These are phyloP conservation scores for Tricholoma terreum DNA, from an alignment of 768 basidiomycete species.

Conservation along the genomic window DNA sequence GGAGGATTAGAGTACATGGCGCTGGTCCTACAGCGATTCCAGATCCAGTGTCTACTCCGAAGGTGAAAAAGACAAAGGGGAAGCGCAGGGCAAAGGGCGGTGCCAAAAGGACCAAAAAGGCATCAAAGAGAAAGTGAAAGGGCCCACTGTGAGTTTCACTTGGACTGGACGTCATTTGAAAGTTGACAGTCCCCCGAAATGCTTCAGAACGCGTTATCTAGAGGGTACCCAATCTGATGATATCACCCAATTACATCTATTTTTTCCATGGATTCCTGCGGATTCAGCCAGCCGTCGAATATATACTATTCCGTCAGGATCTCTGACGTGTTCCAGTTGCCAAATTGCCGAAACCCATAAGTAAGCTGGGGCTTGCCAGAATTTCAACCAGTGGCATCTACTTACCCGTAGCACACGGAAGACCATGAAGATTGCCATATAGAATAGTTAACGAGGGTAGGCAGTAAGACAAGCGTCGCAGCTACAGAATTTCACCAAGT, in stretches of 20 bases:
- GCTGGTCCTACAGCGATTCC: slow-evolving; percentile 45
- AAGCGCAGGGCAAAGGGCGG: slow-evolving; percentile 20
- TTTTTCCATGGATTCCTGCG: too few relatives aligned
- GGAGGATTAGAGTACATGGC: slow-evolving; percentile 65
- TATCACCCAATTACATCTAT: not conserved
- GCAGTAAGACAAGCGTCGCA: not conserved
- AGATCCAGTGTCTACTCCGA: slow-evolving; percentile 17
- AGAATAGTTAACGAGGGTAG: too few relatives aligned
- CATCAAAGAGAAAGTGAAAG: slow-evolving; percentile 10
- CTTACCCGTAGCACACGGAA: too few relatives aligned
- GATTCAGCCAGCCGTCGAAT: too few relatives aligned
- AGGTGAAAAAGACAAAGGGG: slow-evolving; percentile 11
- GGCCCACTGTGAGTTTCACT: not conserved
- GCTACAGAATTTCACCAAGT: too few relatives aligned
- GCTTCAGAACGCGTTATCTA: not conserved
- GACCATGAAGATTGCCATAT: too few relatives aligned
- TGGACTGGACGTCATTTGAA: not conserved
- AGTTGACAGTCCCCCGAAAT: not conserved
- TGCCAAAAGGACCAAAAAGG: slow-evolving; percentile 14
- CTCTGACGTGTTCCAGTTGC: too few relatives aligned
- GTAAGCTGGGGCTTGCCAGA: too few relatives aligned
- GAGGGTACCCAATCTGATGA: not conserved
- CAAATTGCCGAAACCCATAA: too few relatives aligned
- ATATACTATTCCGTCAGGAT: too few relatives aligned
- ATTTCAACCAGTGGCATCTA: too few relatives aligned